Evolutionary conservation across 2,329 filamentous ascomycete species (phyloP).

Genomic region (Byssothecium circinans): DNA sequence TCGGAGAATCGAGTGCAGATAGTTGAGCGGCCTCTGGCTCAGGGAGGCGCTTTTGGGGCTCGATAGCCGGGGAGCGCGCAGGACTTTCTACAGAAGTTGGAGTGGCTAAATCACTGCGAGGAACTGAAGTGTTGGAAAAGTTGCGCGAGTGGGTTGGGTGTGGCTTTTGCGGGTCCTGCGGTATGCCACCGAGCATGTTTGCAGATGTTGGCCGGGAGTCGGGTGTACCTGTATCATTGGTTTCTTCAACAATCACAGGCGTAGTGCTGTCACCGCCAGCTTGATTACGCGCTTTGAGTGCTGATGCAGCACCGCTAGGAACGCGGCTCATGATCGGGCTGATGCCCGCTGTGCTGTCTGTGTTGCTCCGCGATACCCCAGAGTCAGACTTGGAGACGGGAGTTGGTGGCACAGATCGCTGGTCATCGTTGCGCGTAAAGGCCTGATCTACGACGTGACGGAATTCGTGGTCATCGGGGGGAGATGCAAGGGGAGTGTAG

Average conservation of each 20-base stretch:
- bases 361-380: constrained; percentile 61
- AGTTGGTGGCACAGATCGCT: constrained; percentile 55
- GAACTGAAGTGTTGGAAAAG: constrained; percentile 41
- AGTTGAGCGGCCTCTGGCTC: constrained; percentile 53
- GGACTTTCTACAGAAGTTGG: constrained; percentile 63
- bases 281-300: constrained; percentile 43
- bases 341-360: constrained; percentile 63
- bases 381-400: constrained; percentile 50
- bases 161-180: constrained; percentile 39
- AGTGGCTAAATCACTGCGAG: constrained; percentile 58
- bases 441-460: constrained; percentile 63
- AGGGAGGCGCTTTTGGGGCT: constrained; percentile 48
- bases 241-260: constrained; percentile 60
- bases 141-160: constrained; percentile 46
- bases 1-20: constrained; percentile 42
- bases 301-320: constrained; percentile 49
- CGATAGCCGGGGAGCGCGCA: constrained; percentile 60
- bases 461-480: constrained; percentile 29
- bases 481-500: constrained; percentile 17
- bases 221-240: constrained; percentile 41
- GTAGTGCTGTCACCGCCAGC: constrained; percentile 47
- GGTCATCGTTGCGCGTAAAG: constrained; percentile 62
- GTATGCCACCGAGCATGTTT: constrained; percentile 27
- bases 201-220: constrained; percentile 40
- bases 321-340: constrained; percentile 66